Evolutionary conservation across 495 filamentous ascomycete genomes (phyloP), one percentile per base, ranked within the genome.

Genomic region (Neurospora pannonica): DNA sequence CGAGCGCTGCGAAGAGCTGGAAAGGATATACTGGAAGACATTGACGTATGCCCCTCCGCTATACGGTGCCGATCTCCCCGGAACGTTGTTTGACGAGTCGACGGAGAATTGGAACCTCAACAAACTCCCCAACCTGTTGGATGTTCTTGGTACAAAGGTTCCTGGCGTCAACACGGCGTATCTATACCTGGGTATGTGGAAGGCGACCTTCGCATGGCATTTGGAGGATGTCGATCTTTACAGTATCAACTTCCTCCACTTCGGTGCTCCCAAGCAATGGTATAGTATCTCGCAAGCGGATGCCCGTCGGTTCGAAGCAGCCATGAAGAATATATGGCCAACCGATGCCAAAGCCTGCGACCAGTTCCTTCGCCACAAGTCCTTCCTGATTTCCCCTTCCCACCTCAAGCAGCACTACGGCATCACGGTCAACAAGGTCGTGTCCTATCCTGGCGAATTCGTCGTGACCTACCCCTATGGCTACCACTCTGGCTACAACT

Each of bases 211-310:
- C 80, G 95, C 96, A 11, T 99, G 96, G 96, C 96, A 99, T 88
- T 85, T 99, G 46, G 96, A 99, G 79, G 96, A 99, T 84, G 94
- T 99, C 72, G 96, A 99, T 84, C 89, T 99, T 3, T 98, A 98
- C 87, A 98, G 95, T 83, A 99, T 99, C 86, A 99, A 99, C 84
- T 99, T 97, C 81, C 94, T 99, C 74, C 96, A 99, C 80, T 99
- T 99, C 80, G 96, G 96, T 60, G 96, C 96, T 13, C 96, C 96
- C 5, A 99, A 99, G 81, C 96, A 99, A 80, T 99, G 96, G 96
- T 99, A 99, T 83, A 97, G 94, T 81, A 99, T 99, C 74, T 97
- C 95, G 2, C 97, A 98, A 80, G 92, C 92, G 72, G 96, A 99
- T 82, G 96, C 96, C n/a, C 87, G 93, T 70, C 89, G 91, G 11